Evolutionary conservation across 208 protist species (phyloP), one percentile per base, ranked within the genome.

Genomic region (Trypanosoma theileri): DNA sequence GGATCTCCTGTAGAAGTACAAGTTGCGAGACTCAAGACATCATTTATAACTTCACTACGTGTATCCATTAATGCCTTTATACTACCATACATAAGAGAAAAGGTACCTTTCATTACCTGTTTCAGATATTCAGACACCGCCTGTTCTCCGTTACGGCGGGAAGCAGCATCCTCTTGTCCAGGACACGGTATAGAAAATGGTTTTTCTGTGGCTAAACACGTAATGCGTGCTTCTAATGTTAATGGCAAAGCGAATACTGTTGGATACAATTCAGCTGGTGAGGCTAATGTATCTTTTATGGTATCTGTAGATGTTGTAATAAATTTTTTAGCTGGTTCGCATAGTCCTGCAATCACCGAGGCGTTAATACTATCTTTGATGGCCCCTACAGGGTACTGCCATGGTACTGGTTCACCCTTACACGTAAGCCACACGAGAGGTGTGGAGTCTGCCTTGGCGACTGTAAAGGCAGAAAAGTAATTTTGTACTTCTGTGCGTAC

Each of bases 401-500:
- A 93, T 12, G 81, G 77, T 26, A 93, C 51, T n/a, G 75, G 77
- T 42, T 69, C 53, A 50, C 71, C 66, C 0, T 71, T 55, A 26
- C 77, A 80, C 42, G 75, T 86, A 40, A 92, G 77, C 82, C 84
- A 92, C 53, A 88, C 77, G 61, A 88, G 75, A 42, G 77, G 85
- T 11, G 55, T 67, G 31, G 79, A 54, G 2, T 75, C 73, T 40
- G 71, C 80, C 28, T 82, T 70, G 4, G 60, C 70, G 22, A 73
- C 71, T 1, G 75, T 80, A 66, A 80, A 86, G 16, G 74, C 52
- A 17, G 72, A 68, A 69, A 89, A 92, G 45, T 81, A 73, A 21
- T 69, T 56, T 22, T 86, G 75, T 2, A 89, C 71, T 40, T 92
- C 81, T 0, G 46, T 58, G 21, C 84, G 71, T 26, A 93, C 59